phyloP scores from a whole-genome alignment of 768 basidiomycete genomes.

The Multifurca ochricompacta region DNA sequence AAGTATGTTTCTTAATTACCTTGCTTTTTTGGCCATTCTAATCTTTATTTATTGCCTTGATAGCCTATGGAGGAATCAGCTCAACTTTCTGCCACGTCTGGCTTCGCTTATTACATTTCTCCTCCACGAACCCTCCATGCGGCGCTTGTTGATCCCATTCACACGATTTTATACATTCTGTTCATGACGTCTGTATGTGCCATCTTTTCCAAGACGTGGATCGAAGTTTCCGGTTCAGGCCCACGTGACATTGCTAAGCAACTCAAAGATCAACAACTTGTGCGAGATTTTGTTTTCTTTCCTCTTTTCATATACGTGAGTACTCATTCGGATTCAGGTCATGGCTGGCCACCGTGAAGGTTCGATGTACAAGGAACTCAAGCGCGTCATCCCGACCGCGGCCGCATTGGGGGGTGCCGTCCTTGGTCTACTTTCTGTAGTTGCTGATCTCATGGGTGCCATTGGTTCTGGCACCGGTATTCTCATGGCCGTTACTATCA shows the following conservation, averaged over 20 bases:
- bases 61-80: conserved; percentile 92
- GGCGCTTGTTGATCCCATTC: conserved; percentile 87
- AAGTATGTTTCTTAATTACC: conserved; percentile 46
- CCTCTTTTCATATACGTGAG: not conserved
- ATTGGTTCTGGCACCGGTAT: conserved; percentile 95
- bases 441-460: conserved; percentile 92
- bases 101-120: conserved; percentile 97
- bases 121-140: conserved; percentile 91
- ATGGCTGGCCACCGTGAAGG: conserved; percentile 89
- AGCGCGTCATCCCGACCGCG: conserved; percentile 95
- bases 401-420: conserved; percentile 98
- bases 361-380: conserved; percentile 99
- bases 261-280: conserved; percentile 98
- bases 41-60: not conserved
- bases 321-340: conserved; percentile 36
- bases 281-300: conserved; percentile 28
- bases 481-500: conserved; percentile 96
- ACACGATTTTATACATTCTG: conserved; percentile 81
- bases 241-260: conserved; percentile 96
- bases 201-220: conserved; percentile 99
- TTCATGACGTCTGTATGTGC: conserved; percentile 95
- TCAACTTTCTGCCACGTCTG: conserved; percentile 83
- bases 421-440: conserved; percentile 82
- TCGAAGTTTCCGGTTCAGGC: conserved; percentile 94
- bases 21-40: not conserved